Conservation (phyloP, 2,329 filamentous ascomycete species). For the Byssoonygena ceratinophila region DNA sequence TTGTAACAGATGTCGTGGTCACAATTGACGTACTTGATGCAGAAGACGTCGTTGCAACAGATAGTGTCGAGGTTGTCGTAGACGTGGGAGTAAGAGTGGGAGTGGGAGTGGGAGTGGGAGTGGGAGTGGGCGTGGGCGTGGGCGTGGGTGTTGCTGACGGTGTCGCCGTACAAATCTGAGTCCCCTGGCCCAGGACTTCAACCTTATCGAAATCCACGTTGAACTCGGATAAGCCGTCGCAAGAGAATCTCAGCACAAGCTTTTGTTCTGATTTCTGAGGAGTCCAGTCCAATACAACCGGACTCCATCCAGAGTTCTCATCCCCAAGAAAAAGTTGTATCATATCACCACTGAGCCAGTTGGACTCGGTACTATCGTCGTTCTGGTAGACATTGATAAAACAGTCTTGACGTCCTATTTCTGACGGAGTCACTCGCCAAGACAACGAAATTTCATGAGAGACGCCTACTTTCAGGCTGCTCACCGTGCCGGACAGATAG, state of each 20-base stretch:
- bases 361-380: not conserved
- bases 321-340: not conserved
- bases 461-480: not conserved
- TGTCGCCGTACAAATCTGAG: not conserved
- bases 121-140: no score
- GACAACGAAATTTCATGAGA: not conserved
- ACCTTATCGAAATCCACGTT: conserved; percentile 1
- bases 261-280: not conserved
- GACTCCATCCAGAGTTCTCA: not conserved
- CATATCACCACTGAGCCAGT: not conserved
- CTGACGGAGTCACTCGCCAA: not conserved
- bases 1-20: not conserved
- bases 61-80: not conserved
- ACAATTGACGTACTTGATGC: not conserved
- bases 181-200: not conserved
- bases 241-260: not conserved
- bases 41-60: not conserved
- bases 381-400: not conserved
- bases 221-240: not conserved
- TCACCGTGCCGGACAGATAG: not conserved
- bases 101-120: no score
- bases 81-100: not conserved
- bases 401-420: not conserved
- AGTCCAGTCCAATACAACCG: not conserved
- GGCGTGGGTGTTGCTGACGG: not conserved